Percentiles rank a stretch among this genome's conserved stretches.
Evolutionary conservation across 192 early-diverging fungal genomes (phyloP).

Genomic region (Coemansia sp.): DNA sequence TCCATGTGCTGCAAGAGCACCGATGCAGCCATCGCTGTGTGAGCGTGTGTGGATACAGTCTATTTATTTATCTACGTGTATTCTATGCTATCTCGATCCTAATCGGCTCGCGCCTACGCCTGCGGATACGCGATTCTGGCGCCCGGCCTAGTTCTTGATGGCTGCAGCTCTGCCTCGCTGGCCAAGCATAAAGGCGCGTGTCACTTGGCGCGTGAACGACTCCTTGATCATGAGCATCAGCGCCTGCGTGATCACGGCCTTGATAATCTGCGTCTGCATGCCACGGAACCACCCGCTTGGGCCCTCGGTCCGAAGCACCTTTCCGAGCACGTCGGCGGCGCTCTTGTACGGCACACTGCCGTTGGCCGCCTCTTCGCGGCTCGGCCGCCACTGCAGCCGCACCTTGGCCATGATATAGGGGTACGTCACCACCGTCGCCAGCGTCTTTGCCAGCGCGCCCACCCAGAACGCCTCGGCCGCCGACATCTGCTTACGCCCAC

Average conservation of each 20-base stretch:
- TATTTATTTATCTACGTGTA: no score
- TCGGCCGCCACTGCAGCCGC: conserved; percentile 86
- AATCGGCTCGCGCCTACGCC: no score
- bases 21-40: no score
- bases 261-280: conserved; percentile 95
- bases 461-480: conserved; percentile 86
- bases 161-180: background rate
- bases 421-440: conserved; percentile 83
- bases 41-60: no score
- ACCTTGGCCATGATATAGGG: conserved; percentile 99
- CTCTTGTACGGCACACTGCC: conserved; percentile 64
- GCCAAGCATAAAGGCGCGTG: conserved; percentile 34
- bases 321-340: conserved; percentile 78
- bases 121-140: no score
- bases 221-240: conserved; percentile 96
- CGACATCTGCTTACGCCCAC: conserved; percentile 55
- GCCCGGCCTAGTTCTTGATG: background rate
- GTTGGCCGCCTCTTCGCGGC: conserved; percentile 58
- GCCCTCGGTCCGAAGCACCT: conserved; percentile 77
- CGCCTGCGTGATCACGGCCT: conserved; percentile 99
- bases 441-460: conserved; percentile 89
- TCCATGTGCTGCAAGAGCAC: no score
- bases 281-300: conserved; percentile 90
- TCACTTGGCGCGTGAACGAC: conserved; percentile 61
- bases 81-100: no score